Conservation (phyloP, 2,329 filamentous ascomycete species). For the Paradendryphiella salina region DNA sequence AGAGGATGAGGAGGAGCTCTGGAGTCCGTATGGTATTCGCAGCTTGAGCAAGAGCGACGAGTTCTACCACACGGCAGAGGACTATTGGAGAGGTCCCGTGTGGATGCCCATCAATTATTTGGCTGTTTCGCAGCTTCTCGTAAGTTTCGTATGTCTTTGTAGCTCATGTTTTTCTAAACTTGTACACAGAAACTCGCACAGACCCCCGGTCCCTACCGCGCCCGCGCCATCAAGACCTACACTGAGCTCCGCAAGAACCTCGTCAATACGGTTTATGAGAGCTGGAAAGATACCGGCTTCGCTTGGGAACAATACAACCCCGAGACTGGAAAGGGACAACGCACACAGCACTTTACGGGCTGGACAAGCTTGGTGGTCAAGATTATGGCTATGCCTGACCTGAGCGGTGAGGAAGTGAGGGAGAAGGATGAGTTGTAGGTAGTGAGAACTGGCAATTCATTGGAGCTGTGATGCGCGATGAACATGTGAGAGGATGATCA, state of each 20-base stretch:
- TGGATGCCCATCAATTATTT: conserved; percentile 99
- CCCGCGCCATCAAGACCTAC: conserved; percentile 74
- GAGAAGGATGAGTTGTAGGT: conserved; percentile 39
- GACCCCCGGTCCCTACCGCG: conserved; percentile 66
- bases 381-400: conserved; percentile 91
- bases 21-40: conserved; percentile 84
- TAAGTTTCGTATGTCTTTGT: conserved; percentile 48
- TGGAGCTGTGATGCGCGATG: too few relatives aligned
- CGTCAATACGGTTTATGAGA: conserved; percentile 82
- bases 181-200: conserved; percentile 65
- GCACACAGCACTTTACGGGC: conserved; percentile 96
- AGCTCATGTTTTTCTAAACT: conserved; percentile 1
- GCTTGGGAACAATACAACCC: conserved; percentile 99
- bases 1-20: conserved; percentile 80
- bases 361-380: conserved; percentile 99
- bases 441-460: background rate
- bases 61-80: conserved; percentile 87
- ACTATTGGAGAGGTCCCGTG: conserved; percentile 94
- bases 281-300: conserved; percentile 90
- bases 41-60: conserved; percentile 83
- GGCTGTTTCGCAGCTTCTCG: conserved; percentile 71
- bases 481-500: background rate
- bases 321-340: conserved; percentile 87
- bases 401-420: conserved; percentile 42
- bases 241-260: conserved; percentile 77